phyloP scores from a whole-genome alignment of 1,284 basidiomycete species.

The Boletus subluridellus region DNA sequence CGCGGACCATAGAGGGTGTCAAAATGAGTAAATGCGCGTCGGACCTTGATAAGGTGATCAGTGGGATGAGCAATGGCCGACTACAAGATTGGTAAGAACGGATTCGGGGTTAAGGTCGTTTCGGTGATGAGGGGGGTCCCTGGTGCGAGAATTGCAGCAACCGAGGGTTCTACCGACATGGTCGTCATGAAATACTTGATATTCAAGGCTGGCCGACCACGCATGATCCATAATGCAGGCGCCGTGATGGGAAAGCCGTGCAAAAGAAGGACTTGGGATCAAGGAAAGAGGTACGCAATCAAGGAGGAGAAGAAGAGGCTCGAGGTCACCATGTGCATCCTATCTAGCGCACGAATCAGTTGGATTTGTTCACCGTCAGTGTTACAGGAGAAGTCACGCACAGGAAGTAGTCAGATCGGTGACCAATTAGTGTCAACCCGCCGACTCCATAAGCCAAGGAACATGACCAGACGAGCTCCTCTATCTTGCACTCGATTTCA shows the following conservation, averaged over 20 bases:
- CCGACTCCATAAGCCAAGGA: conserved; percentile 43
- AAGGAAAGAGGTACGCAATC: conserved; percentile 36
- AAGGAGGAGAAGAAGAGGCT: conserved; percentile 48
- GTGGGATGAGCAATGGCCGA: conserved; percentile 32
- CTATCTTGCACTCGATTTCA: conserved; percentile 43
- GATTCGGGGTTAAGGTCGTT: conserved; percentile 26
- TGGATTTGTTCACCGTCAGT: neutral
- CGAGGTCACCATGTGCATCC: conserved; percentile 56
- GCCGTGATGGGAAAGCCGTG: conserved; percentile 41
- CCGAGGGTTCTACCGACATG: conserved; percentile 15
- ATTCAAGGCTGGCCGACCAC: conserved; percentile 41
- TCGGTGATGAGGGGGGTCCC: conserved; percentile 9
- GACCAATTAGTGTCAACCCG: conserved; percentile 39
- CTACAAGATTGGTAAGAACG: conserved; percentile 35
- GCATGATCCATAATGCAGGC: conserved; percentile 42
- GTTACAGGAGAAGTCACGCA: conserved; percentile 25
- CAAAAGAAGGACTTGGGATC: conserved; percentile 41
- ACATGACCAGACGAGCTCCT: conserved; percentile 47
- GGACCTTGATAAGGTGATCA: conserved; percentile 34
- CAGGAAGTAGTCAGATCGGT: conserved; percentile 49
- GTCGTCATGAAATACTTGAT: conserved; percentile 40
- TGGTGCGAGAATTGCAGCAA: neutral
- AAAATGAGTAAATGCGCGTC: conserved; percentile 34
- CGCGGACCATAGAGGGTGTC: conserved; percentile 30
- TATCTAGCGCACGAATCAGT: conserved; percentile 18